A percentile compares a stretch with the other conserved stretches of the same genome.
These are phyloP conservation scores for Glebionis coronaria DNA, from an alignment of 129 eudicot genomes.

Conservation along the genomic window DNA sequence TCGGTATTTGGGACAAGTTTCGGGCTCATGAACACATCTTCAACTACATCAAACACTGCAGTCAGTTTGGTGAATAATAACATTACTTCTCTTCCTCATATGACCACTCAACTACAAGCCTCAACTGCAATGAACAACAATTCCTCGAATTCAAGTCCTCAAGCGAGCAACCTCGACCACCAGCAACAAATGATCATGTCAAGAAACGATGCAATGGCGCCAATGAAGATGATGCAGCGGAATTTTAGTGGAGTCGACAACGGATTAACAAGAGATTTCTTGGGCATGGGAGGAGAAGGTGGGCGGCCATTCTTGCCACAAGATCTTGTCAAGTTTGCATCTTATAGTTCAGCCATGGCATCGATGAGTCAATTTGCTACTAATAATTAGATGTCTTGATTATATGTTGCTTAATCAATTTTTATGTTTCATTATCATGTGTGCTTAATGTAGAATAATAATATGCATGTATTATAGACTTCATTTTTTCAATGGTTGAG, in stretches of 20 bases:
- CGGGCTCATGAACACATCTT: slow-evolving; percentile 58
- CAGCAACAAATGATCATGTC: slow-evolving; percentile 41
- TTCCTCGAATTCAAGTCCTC: slow-evolving; percentile 27
- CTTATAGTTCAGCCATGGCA: slow-evolving; percentile 74
- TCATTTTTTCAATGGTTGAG: slow-evolving; percentile 12
- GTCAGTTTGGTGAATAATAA: slow-evolving; percentile 32
- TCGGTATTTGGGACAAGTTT: slow-evolving; percentile 52
- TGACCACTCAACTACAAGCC: slow-evolving; percentile 26
- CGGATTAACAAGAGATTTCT: slow-evolving; percentile 75
- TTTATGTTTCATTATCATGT: slow-evolving; percentile 23
- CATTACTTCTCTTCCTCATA: slow-evolving; percentile 24
- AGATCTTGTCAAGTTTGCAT: slow-evolving; percentile 78
- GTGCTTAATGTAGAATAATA: slow-evolving; percentile 32
- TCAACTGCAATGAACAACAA: slow-evolving; percentile 27
- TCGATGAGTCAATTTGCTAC: slow-evolving; percentile 57
- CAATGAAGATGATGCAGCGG: slow-evolving; percentile 34
- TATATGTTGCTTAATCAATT: slow-evolving; percentile 27
- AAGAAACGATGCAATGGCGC: slow-evolving; percentile 28
- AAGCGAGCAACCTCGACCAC: slow-evolving; percentile 31
- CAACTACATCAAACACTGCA: slow-evolving; percentile 35
- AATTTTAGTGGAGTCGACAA: slow-evolving; percentile 34
- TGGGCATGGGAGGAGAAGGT: slow-evolving; percentile 77
- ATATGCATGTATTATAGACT: slow-evolving; percentile 28
- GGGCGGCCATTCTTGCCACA: slow-evolving; percentile 73
- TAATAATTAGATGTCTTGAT: slow-evolving; percentile 29